Percentiles rank a stretch among this genome's conserved stretches.
phyloP scores from a whole-genome alignment of 2,329 filamentous ascomycete species.

The Aulographum hederae region DNA sequence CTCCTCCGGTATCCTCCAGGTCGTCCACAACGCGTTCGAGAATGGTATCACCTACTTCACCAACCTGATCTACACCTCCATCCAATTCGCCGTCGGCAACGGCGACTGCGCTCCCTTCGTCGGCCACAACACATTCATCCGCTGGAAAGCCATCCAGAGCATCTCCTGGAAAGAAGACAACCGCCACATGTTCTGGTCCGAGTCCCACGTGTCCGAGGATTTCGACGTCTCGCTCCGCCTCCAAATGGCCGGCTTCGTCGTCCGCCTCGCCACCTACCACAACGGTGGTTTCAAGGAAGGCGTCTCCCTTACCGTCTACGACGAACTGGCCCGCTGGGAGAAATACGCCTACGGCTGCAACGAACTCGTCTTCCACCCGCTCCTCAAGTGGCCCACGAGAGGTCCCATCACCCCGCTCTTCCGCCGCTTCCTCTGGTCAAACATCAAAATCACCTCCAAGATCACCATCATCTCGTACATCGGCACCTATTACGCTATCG shows the following conservation, averaged over 20 bases:
- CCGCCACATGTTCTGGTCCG: conserved; percentile 6
- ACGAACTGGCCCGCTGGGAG: conserved; percentile 6
- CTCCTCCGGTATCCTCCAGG: conserved; percentile 7
- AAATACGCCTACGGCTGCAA: conserved; percentile 8
- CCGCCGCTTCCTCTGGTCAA: conserved; percentile 4
- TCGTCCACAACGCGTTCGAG: conserved; percentile 6
- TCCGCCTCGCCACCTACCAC: conserved; percentile 6
- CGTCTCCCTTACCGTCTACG: conserved; percentile 7
- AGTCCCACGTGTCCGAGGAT: conserved; percentile 7
- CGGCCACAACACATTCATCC: conserved; percentile 7
- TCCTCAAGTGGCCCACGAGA: conserved; percentile 3
- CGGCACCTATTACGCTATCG: conserved; percentile 6
- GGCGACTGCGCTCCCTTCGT: conserved; percentile 8
- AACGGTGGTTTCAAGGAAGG: conserved; percentile 7
- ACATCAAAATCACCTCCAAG: conserved; percentile 7
- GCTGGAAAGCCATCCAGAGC: conserved; percentile 6
- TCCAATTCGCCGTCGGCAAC: conserved; percentile 7
- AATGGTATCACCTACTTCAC: conserved; percentile 8
- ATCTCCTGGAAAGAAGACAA: conserved; percentile 5
- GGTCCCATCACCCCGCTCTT: conserved; percentile 6
- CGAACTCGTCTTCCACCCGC: conserved; percentile 7
- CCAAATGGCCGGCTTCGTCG: conserved; percentile 6
- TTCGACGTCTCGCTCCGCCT: conserved; percentile 7
- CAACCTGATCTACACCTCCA: conserved; percentile 7
- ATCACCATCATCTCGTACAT: conserved; percentile 7